phyloP scores from a whole-genome alignment of 495 filamentous ascomycete genomes.

The Poronia punctata region DNA sequence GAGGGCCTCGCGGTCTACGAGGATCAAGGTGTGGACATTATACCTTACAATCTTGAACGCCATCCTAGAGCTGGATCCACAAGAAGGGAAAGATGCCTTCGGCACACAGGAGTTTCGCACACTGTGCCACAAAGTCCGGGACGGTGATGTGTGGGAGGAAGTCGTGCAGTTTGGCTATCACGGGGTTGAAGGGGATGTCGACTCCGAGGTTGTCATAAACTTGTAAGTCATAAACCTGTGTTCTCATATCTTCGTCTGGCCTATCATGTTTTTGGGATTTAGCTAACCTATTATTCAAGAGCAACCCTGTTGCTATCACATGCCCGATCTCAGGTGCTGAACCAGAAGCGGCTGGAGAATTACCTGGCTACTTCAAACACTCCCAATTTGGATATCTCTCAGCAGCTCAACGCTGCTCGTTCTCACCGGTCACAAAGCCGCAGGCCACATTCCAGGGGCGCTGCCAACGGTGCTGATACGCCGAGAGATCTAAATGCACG shows the following conservation, averaged over 20 bases:
- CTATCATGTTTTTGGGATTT: neutral
- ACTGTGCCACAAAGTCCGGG: slow-evolving; percentile 70
- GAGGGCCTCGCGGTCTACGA: slow-evolving; percentile 61
- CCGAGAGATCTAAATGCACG: slow-evolving; percentile 68
- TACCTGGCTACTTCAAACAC: slow-evolving; percentile 74
- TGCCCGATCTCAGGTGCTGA: slow-evolving; percentile 70
- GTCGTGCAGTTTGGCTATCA: slow-evolving; percentile 80
- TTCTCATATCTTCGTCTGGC: neutral
- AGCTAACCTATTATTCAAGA: slow-evolving; percentile 29
- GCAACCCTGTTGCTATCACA: slow-evolving; percentile 84
- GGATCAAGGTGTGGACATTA: slow-evolving; percentile 95
- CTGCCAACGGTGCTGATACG: slow-evolving; percentile 58
- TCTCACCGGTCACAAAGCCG: slow-evolving; percentile 20
- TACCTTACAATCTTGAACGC: slow-evolving; percentile 91
- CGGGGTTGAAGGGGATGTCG: slow-evolving; percentile 80
- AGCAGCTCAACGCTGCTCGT: slow-evolving; percentile 40
- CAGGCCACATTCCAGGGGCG: slow-evolving; percentile 30
- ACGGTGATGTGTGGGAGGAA: slow-evolving; percentile 87
- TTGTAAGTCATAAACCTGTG: slow-evolving; percentile 50
- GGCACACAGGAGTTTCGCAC: slow-evolving; percentile 76
- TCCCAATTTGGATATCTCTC: slow-evolving; percentile 60
- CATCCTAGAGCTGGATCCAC: slow-evolving; percentile 77
- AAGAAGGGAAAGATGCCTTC: slow-evolving; percentile 82
- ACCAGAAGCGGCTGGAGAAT: slow-evolving; percentile 80
- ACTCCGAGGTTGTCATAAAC: slow-evolving; percentile 90